Base-by-base conservation (phyloP, 345 rosid species). In the Noccaea caerulescens region DNA sequence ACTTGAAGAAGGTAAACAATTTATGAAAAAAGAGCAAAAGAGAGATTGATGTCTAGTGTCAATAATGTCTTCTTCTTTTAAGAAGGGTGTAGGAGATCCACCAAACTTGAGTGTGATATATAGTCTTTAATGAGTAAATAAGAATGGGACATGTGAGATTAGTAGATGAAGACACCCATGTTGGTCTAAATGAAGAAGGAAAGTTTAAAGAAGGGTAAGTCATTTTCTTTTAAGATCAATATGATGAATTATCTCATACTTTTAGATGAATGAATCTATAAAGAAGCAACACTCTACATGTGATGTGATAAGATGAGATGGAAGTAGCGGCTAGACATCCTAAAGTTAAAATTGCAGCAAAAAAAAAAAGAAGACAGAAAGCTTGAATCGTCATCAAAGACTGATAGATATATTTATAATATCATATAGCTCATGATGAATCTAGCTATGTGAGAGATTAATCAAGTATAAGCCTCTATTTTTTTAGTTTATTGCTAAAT, bases 131-230 rank as follows among this genome's bases (percentile, higher is more conserved):
- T 23, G 8, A 63, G 50, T 53, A 34, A 9, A 63, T 13, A 55
- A 0, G 50, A 46, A 46, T 63, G 55, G 34, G 52, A 46, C 64
- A 72, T 45, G 60, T 45, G 60, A 44, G 69, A 63, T 56, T 36
- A 72, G 63, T 63, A 44, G 33, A 72, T 64, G 76, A 47, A 72
- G 58, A 56, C 65, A 63, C 58, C 42, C 43, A 36, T 63, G 76
- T 46, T 72, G 71, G 64, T 64, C 76, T 46, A 72, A 54, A 72
- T 34, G 63, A 54, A 72, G 63, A 63, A 72, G 56, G 13, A 72
- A 59, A 44, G n/a, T 10, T 37, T 49, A 10, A 36, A 72, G 10
- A 43, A 20, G 44, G 38, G 38, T 30, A 51, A 60, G 43, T 62
- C 30, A 0, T 27, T 53, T 38, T 62, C 44, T 41, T 16, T 50